A percentile compares a stretch with the other conserved stretches of the same genome.
Evolutionary conservation across 1,284 basidiomycete genomes (phyloP).

Genomic region (Anthracocystis setariae): DNA sequence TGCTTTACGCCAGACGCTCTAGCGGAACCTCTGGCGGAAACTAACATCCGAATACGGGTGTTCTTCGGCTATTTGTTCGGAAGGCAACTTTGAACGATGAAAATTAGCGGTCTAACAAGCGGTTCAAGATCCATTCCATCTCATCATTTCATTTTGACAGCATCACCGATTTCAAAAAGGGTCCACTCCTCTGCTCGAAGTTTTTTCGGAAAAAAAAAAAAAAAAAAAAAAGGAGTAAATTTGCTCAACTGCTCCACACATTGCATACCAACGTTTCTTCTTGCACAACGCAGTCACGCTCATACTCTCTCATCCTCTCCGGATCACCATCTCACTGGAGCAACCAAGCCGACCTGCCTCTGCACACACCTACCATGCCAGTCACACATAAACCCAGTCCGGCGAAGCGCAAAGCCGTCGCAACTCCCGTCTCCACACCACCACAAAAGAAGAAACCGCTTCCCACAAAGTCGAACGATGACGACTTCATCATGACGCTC

Average conservation of each 20-base stretch:
- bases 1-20: conserved; percentile 37
- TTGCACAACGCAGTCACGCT: too few species aligned
- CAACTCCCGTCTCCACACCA: conserved; percentile 11
- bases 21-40: conserved; percentile 45
- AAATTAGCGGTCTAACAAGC: conserved; percentile 4
- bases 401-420: conserved; percentile 34
- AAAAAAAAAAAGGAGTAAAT: conserved; percentile 1
- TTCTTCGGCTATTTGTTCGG: conserved; percentile 40
- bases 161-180: conserved; percentile 1
- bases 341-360: too few species aligned
- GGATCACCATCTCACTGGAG: too few species aligned
- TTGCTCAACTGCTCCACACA: conserved; percentile 4
- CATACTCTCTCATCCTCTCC: too few species aligned
- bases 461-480: conserved; percentile 14
- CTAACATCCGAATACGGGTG: neutral
- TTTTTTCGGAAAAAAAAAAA: neutral
- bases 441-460: conserved; percentile 22
- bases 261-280: neutral
- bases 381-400: conserved; percentile 13
- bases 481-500: conserved; percentile 66
- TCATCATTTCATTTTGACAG: neutral
- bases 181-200: neutral
- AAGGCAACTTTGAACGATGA: neutral
- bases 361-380: conserved; percentile 22
- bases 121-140: too few species aligned